These are phyloP conservation scores for Terana coerulea DNA, from an alignment of 768 basidiomycete genomes.

Conservation along the genomic window DNA sequence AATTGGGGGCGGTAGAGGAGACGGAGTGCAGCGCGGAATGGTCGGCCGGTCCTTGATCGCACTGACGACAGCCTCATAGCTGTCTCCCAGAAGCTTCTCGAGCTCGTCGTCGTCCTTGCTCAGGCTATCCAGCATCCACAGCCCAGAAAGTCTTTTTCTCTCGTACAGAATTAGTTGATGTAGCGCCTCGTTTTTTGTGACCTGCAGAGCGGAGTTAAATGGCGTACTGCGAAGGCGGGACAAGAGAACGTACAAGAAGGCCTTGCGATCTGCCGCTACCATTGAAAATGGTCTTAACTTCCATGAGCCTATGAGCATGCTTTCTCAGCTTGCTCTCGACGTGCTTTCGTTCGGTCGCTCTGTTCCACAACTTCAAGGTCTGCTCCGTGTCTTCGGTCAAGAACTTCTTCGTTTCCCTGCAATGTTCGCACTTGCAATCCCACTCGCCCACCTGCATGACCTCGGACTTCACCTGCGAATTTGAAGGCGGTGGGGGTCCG, in stretches of 20 bases:
- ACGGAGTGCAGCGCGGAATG: too few relatives aligned
- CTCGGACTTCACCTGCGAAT: background rate
- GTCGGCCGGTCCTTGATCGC: too few relatives aligned
- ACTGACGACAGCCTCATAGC: too few relatives aligned
- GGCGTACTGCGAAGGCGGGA: background rate
- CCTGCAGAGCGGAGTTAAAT: background rate
- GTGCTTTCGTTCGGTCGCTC: constrained; percentile 11
- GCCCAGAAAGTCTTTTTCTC: background rate
- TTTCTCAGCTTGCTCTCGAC: constrained; percentile 11
- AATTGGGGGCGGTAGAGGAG: too few relatives aligned
- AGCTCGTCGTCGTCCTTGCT: constrained; percentile 6
- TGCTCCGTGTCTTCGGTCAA: background rate
- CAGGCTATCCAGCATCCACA: background rate
- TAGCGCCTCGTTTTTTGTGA: background rate
- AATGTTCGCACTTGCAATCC: constrained; percentile 13
- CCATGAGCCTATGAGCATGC: background rate
- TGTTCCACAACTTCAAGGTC: background rate
- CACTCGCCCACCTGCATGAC: background rate
- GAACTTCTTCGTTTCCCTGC: constrained; percentile 5
- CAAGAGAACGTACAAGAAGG: constrained; percentile 11
- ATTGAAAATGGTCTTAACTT: constrained; percentile 12
- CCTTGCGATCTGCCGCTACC: constrained; percentile 13
- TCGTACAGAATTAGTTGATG: background rate
- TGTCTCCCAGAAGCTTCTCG: background rate
- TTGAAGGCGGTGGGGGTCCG: constrained; percentile 4